Conservation (phyloP, 164 flowering plant genomes). For the Magnolia kwangsiensis region DNA sequence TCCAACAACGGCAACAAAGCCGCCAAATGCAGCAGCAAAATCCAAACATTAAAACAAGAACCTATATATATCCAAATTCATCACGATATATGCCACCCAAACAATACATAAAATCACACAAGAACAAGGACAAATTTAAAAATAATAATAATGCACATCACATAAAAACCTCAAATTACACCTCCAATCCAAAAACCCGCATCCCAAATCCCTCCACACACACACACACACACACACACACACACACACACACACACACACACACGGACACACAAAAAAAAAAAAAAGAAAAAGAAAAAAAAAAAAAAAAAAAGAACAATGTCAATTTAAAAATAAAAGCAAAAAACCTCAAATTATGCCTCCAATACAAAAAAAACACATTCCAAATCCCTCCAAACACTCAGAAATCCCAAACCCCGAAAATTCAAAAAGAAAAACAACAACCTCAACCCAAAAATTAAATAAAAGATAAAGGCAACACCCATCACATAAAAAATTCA, state of each 20-base stretch:
- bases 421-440: not conserved
- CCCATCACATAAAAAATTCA: constrained; percentile 1
- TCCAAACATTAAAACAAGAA: no score
- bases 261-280: no score
- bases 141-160: not conserved
- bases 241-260: not conserved
- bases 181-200: not conserved
- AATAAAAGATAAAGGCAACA: not conserved
- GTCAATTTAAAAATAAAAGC: no score
- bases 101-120: no score
- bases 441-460: not conserved
- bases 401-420: not conserved
- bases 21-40: no score
- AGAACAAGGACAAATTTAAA: not conserved
- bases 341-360: not conserved
- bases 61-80: no score
- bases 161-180: not conserved
- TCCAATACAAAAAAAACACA: not conserved
- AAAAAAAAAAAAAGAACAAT: no score
- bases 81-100: not conserved
- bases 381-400: not conserved
- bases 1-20: no score
- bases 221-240: no score
- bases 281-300: no score
- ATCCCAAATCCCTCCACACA: not conserved